phyloP scores from a whole-genome alignment of 2,329 filamentous ascomycete species.

The Sclerotinia trifoliorum region DNA sequence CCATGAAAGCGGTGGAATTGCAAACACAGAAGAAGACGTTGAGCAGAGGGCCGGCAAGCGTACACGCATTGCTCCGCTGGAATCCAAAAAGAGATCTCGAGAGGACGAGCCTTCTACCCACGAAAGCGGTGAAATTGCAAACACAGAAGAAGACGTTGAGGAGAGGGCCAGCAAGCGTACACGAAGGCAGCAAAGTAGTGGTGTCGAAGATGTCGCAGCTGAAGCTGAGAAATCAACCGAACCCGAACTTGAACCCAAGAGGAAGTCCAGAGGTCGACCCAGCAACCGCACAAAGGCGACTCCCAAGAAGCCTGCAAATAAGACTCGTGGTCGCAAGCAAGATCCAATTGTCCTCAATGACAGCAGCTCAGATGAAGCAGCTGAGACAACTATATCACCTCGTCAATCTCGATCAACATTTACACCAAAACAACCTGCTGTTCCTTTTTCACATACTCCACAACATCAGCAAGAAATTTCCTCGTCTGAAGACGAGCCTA shows the following conservation, averaged over 20 bases:
- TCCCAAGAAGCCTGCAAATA: constrained; percentile 4
- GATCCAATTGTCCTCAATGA: not conserved
- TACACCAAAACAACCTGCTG: not conserved
- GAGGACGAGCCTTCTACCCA: not conserved
- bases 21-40: not conserved
- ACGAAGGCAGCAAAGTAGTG: not conserved
- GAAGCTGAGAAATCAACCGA: constrained; percentile 10
- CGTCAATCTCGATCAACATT: constrained; percentile 1
- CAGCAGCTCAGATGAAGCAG: constrained; percentile 13
- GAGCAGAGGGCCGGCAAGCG: constrained; percentile 17
- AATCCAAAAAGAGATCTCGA: constrained; percentile 19
- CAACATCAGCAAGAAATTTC: not conserved
- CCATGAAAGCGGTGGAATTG: not conserved
- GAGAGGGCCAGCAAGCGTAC: constrained; percentile 12
- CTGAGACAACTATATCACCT: constrained; percentile 1
- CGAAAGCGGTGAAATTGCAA: not conserved
- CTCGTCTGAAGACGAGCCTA: not conserved
- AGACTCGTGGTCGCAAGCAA: constrained; percentile 9
- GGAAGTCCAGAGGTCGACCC: not conserved
- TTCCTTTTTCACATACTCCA: not conserved
- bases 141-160: not conserved
- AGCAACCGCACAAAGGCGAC: not conserved
- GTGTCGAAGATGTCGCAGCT: not conserved
- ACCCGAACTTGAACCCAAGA: not conserved
- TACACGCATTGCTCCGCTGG: not conserved